Evolutionary conservation across 2,329 filamentous ascomycete species (phyloP), one percentile per base, ranked within the genome.

Genomic region (Penicillium capsulatum): DNA sequence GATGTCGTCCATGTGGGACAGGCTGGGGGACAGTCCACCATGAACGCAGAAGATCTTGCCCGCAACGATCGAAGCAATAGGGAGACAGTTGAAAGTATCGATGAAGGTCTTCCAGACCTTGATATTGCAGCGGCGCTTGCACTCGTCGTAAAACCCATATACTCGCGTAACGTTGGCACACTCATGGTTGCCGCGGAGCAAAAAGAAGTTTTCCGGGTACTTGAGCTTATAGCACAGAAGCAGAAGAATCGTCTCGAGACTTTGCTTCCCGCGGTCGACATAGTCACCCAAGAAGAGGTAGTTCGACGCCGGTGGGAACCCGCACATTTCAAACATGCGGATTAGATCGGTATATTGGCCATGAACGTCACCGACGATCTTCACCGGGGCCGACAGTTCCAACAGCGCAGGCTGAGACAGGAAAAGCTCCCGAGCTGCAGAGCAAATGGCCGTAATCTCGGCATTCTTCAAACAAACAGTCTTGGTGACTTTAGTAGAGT

Each of bases 91-190:
- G 75, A 97, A 97, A 17, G 86, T 92, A 63, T 97, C 91, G 36
- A 95, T 83, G 61, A 97, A 97, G 0, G 88, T 94, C 73, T 97
- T 97, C 91, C 91, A 97, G 39, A 94, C 81, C 72, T 96, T 96
- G 64, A 96, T 87, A 61, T 95, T 96, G 72, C 86, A 95, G 46
- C 91, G 79, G 51, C 91, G 79, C 71, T 97, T 97, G 76, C 91
- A 97, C 64, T 97, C 91, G 59, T 97, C 91, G 70, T 97, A 97
- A 67, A 97, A 97, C 2, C 91, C 91, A 65, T 96, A 96, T 24
- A 97, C 88, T 44, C 91, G 80, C 10, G 89, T 97, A 37, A 97
- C 89, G 53, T 94, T 95, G 55, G 91, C 91, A 67, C 91, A 96
- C 66, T 97, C 91, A 67, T 97, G 91, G 61, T 97, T 97, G 39